phyloP scores from a whole-genome alignment of 163 green algal genomes.

The Scenedesmus sp. region DNA sequence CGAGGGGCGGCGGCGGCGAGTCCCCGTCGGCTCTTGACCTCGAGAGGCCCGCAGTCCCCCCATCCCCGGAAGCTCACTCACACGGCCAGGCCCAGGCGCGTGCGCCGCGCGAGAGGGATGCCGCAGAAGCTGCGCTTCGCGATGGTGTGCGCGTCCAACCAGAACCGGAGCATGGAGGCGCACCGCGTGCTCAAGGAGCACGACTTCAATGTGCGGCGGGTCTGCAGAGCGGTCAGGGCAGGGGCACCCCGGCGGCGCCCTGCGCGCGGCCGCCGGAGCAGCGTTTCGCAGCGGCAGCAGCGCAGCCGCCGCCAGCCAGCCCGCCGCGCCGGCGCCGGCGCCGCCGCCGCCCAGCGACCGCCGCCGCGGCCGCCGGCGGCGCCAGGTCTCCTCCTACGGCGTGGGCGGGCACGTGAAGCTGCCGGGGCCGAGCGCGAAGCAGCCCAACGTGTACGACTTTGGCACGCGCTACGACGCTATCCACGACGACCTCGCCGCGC shows the following conservation, averaged over 20 bases:
- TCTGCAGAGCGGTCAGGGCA: background rate
- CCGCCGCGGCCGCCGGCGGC: background rate
- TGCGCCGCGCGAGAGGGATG: too few relatives aligned
- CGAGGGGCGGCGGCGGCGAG: too few relatives aligned
- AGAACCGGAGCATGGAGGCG: constrained; percentile 92
- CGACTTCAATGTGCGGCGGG: constrained; percentile 65
- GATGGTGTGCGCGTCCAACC: constrained; percentile 93
- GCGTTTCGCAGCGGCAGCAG: background rate
- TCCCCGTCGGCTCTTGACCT: too few relatives aligned
- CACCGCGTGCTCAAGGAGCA: constrained; percentile 79
- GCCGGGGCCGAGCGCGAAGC: constrained; percentile 71
- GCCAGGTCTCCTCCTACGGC: constrained; percentile 83
- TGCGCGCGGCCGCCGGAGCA: background rate
- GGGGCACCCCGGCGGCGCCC: background rate
- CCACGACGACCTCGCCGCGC: constrained; percentile 75
- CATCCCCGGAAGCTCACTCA: too few relatives aligned
- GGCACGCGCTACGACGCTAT: constrained; percentile 89
- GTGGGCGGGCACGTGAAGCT: constrained; percentile 87
- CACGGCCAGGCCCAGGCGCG: too few relatives aligned
- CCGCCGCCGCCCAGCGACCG: background rate
- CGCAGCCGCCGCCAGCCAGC: background rate
- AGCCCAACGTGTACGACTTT: constrained; percentile 95
- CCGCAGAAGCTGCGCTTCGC: constrained; percentile 68
- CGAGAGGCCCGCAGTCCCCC: too few relatives aligned
- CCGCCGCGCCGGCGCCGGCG: background rate